Conservation (phyloP, 176 grass and related monocot genomes). For the Oropetium thomaeum region DNA sequence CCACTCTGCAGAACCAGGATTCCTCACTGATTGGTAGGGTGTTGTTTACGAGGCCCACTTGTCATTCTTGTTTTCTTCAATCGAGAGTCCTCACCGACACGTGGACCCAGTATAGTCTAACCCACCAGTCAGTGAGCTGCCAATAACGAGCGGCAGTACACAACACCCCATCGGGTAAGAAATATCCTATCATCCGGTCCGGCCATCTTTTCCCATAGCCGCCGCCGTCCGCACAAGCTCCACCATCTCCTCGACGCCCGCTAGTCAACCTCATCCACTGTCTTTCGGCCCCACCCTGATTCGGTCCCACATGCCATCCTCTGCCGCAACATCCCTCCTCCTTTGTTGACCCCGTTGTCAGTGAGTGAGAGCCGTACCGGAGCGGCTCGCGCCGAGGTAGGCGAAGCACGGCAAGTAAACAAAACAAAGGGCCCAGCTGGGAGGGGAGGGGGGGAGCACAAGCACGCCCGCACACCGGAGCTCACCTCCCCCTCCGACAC, state of each 20-base stretch:
- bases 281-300: fast-evolving
- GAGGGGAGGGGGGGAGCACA: slow-evolving; percentile 5
- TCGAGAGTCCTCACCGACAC: neutral
- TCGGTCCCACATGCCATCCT: neutral
- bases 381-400: neutral
- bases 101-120: fast-evolving
- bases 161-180: neutral
- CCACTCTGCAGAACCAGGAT: neutral
- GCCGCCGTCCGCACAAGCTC: slow-evolving; percentile 20
- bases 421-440: slow-evolving; percentile 19
- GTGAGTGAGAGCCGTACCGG: neutral
- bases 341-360: neutral
- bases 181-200: slow-evolving; percentile 27
- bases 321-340: no score
- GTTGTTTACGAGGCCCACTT: neutral
- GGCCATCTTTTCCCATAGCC: slow-evolving; percentile 24
- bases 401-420: slow-evolving; percentile 34
- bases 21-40: neutral
- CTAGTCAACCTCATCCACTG: neutral
- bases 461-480: slow-evolving; percentile 15
- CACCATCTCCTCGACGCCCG: neutral
- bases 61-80: fast-evolving
- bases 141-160: slow-evolving; percentile 14
- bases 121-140: neutral
- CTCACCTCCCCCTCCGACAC: neutral